Base-by-base conservation (phyloP, 2,329 filamentous ascomycete genomes). In the Daldinia sp. region DNA sequence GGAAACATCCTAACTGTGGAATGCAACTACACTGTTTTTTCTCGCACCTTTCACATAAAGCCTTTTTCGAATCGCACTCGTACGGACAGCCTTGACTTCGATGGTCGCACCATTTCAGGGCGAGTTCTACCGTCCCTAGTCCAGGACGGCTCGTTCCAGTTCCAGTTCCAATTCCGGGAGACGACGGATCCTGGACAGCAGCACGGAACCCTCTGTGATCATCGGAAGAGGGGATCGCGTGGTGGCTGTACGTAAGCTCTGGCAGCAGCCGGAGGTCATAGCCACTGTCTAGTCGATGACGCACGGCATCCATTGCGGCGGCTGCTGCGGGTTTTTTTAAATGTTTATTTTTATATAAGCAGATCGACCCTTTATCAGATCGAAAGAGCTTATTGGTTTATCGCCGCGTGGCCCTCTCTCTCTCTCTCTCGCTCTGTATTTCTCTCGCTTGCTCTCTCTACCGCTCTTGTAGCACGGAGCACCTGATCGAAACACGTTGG, bases 81-180 rank as follows among this genome's bases (percentile, higher is more conserved):
- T 60, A 4, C 2, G 20, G 12, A 48, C 67, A 71, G 1, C 69
- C 67, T 46, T 46, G 42, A 9, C 44, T 37, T 13, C 42, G 13
- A 51, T 72, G 69, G 23, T 44, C 61, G 35, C 69, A 72, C 10
- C 4, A 33, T 15, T 62, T 61, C 5, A 37, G 33, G 3, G 69
- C n/a, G 4, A 53, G 35, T 5, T 42, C 39, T 20, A 44, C 30
- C 15, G 15, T 10, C 26, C 12, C 56, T 39, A 18, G 15, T 12
- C 50, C 56, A 39, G 23, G 39, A 39, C 39, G 26, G 46, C 26
- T 54, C 56, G 26, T 26, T 39, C 12, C 39, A 33, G 3, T 9
- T 35, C 33, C 33, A 35, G 33, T 35, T 35, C 33, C 33, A 35
- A 18, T 26, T 39, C 12, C 33, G n/a, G n/a, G 30, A 5, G 33